Base-by-base conservation (phyloP, 2,329 filamentous ascomycete genomes). In the Escovopsis sp. region DNA sequence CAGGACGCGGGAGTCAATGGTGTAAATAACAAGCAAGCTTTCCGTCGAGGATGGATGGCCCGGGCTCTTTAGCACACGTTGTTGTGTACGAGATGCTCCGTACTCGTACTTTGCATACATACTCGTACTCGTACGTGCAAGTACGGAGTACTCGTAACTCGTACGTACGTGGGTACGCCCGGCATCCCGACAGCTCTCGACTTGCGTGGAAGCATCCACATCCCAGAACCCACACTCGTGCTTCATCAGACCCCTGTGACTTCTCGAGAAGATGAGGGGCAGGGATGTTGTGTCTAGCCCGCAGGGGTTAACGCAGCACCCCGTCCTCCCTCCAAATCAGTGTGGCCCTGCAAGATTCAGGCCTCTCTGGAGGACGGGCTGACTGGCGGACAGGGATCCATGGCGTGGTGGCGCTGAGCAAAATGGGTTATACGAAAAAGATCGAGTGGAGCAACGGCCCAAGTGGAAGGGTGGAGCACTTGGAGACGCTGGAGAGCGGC, bases 401-500 rank as follows among this genome's bases (percentile, higher is more conserved):
- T 50, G 48, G 45, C 49, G 59, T 59, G 59, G 63, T 65, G 63
- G 65, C 59, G 64, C 62, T 59, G 62, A 57, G 63, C 60, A 67
- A 67, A 20, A 20, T 20, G 20, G 20, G 20, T 20, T 20, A 20
- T 20, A 20, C 20, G 20, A 20, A 20, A 20, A 20, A 20, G 20
- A 20, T 20, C 20, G 20, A 20, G 20, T 20, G 20, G 20, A 20
- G 20, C 20, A 20, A 20, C 20, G 20, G 20, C 20, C 20, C 20
- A 20, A 20, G 20, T 20, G 20, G 20, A 20, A 20, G 20, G 20
- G 20, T 20, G 20, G 20, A 20, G 20, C 3, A 5, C 20, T n/a
- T n/a, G n/a, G n/a, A 68, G 66, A 67, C 67, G 66, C 66, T 63
- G 66, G 59, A 52, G 57, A 36, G 57, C 60, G 62, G 61, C 20